Percentiles rank a stretch among this genome's conserved stretches.
Conservation (phyloP, 2,329 filamentous ascomycete species). For the Rhinocladiella mackenziei region DNA sequence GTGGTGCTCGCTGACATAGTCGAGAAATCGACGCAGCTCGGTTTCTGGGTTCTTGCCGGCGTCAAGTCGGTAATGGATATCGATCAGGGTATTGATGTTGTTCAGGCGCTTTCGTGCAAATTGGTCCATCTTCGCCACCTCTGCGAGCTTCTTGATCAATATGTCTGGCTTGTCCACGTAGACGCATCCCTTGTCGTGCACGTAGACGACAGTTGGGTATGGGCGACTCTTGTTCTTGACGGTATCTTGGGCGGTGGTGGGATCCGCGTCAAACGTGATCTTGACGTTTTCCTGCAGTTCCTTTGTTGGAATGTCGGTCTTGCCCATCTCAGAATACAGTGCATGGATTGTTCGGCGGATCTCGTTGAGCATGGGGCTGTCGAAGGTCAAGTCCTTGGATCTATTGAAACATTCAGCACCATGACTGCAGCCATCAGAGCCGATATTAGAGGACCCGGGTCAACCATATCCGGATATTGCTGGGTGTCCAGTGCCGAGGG, state of each 20-base stretch:
- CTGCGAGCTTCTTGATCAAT: conserved; percentile 6
- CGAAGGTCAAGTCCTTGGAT: background rate
- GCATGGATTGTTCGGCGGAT: conserved; percentile 13
- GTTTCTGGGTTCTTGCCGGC: too few species aligned
- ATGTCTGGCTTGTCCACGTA: conserved; percentile 9
- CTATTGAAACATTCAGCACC: too few species aligned
- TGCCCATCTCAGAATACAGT: conserved; percentile 10
- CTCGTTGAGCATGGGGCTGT: conserved; percentile 9
- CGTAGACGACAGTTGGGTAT: conserved; percentile 9
- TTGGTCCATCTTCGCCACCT: conserved; percentile 12
- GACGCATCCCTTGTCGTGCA: conserved; percentile 15
- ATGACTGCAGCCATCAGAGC: too few species aligned
- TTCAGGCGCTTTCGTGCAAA: conserved; percentile 6
- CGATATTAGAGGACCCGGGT: too few species aligned
- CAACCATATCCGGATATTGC: too few species aligned
- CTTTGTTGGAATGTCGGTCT: background rate
- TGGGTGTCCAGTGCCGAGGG: too few species aligned
- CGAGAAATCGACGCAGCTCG: too few species aligned
- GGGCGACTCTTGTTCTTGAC: background rate
- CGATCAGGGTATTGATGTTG: conserved; percentile 8
- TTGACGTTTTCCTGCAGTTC: conserved; percentile 9
- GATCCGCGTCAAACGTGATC: conserved; percentile 2
- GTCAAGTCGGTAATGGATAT: too few species aligned
- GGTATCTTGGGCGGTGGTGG: too few species aligned
- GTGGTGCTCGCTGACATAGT: too few species aligned